phyloP scores from a whole-genome alignment of 257 asterid species.

The Scutellaria baicalensis region DNA sequence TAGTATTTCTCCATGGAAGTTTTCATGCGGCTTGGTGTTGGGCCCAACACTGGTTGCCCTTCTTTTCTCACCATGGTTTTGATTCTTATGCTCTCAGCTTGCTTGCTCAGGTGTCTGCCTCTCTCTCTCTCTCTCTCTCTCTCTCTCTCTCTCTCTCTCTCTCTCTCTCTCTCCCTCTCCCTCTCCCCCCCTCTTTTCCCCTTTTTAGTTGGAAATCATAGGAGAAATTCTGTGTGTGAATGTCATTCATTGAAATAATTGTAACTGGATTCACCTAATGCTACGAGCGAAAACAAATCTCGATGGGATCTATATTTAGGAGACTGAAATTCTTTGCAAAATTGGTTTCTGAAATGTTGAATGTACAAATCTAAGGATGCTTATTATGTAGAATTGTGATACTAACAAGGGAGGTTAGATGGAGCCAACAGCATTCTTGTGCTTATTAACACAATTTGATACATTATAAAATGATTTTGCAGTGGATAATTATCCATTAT shows the following conservation, averaged over 20 bases:
- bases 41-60: constrained; percentile 86
- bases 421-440: no score
- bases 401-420: neutral
- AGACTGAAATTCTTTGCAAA: neutral
- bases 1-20: constrained; percentile 81
- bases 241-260: neutral
- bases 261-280: neutral
- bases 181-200: neutral
- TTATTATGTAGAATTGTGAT: neutral
- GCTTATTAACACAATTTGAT: no score
- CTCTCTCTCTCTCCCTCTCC: no score
- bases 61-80: constrained; percentile 59
- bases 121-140: neutral
- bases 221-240: neutral
- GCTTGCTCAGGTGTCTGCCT: constrained; percentile 61
- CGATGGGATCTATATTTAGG: neutral
- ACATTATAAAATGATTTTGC: neutral
- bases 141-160: no score
- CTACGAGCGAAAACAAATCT: neutral
- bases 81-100: constrained; percentile 84
- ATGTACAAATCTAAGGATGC: neutral
- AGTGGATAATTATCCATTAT: neutral
- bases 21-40: constrained; percentile 97
- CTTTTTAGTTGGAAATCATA: neutral
- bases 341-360: neutral